Percentiles rank a stretch among this genome's conserved stretches.
Conservation (phyloP, 176 grass and related monocot genomes). For the Phragmites australis region DNA sequence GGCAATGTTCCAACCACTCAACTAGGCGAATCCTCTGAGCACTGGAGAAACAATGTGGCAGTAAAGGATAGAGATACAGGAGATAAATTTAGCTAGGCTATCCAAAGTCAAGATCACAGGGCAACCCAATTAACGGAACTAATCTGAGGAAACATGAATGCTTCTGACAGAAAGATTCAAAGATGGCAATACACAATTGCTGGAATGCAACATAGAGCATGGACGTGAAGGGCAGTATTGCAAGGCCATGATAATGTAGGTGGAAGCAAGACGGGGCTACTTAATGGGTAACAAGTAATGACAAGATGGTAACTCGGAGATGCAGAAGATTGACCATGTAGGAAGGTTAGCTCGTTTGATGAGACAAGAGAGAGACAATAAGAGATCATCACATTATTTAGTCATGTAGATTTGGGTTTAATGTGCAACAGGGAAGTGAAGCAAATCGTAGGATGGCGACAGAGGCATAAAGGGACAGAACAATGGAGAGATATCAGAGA, state of each 20-base stretch:
- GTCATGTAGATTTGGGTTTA: neutral
- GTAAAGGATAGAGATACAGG: neutral
- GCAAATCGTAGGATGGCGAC: neutral
- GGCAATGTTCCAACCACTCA: neutral
- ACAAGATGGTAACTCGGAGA: neutral
- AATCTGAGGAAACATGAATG: constrained; percentile 13
- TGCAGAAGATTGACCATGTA: neutral
- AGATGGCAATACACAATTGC: neutral
- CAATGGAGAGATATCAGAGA: neutral
- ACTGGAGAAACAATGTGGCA: neutral
- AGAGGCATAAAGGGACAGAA: neutral
- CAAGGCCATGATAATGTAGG: neutral
- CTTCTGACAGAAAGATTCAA: neutral
- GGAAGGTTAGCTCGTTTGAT: neutral
- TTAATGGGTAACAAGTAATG: neutral
- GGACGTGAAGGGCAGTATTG: neutral
- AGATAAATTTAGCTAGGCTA: neutral
- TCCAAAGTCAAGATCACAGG: neutral
- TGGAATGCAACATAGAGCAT: constrained; percentile 1
- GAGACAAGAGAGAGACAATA: neutral
- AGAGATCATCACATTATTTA: neutral
- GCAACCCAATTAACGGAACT: neutral
- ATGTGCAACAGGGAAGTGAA: neutral
- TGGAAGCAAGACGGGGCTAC: neutral
- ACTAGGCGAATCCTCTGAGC: neutral